Conservation (phyloP, 2,329 filamentous ascomycete species). For the Lomentospora prolificans region DNA sequence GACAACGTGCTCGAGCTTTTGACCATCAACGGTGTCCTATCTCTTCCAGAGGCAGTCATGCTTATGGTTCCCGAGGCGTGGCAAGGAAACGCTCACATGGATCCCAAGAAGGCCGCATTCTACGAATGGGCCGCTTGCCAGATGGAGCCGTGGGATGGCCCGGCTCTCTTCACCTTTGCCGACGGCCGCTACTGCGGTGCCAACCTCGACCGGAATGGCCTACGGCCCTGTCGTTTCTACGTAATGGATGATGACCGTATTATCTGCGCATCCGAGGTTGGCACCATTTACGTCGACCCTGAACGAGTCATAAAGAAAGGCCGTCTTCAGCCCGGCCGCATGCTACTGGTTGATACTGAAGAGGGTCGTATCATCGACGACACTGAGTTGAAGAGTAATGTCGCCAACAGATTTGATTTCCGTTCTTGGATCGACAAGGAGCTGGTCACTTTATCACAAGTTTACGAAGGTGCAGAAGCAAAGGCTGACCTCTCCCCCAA, state of each 20-base stretch:
- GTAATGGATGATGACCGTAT: constrained; percentile 95
- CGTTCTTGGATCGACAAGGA: constrained; percentile 78
- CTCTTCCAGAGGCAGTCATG: constrained; percentile 93
- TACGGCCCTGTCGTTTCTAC: constrained; percentile 93
- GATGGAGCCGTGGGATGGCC: constrained; percentile 98
- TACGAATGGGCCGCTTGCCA: constrained; percentile 98
- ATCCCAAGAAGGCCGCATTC: constrained; percentile 90
- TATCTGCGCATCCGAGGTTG: constrained; percentile 93
- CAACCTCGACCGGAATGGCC: constrained; percentile 90
- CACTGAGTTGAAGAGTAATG: constrained; percentile 78
- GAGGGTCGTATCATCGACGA: constrained; percentile 89
- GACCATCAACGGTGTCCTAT: constrained; percentile 91
- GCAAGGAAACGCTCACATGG: constrained; percentile 89
- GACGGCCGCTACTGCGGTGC: constrained; percentile 95
- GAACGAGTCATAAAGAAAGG: constrained; percentile 89
- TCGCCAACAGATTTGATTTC: constrained; percentile 83
- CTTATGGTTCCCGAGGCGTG: constrained; percentile 97
- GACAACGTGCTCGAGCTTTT: constrained; percentile 93
- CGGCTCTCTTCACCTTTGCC: constrained; percentile 92
- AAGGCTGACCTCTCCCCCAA: constrained; percentile 53
- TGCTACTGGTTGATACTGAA: constrained; percentile 90
- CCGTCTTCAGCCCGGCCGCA: constrained; percentile 84
- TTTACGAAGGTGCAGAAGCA: constrained; percentile 53
- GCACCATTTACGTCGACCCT: constrained; percentile 83
- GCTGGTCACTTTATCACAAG: constrained; percentile 68